Evolutionary conservation across 2,329 filamentous ascomycete species (phyloP).

Genomic region (Aspergillus felis): DNA sequence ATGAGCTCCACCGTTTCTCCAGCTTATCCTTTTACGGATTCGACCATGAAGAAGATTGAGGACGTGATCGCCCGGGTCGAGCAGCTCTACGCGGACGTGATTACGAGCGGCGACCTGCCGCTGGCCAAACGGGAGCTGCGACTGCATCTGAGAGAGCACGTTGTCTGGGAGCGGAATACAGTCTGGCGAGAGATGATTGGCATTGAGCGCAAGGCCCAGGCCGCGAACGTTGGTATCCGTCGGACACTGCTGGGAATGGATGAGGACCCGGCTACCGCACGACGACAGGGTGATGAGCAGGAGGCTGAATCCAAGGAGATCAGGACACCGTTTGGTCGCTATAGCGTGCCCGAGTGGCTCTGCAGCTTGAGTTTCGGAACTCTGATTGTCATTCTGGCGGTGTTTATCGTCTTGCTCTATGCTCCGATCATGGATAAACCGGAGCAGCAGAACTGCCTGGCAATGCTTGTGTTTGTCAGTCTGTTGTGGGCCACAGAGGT

Average conservation of each 20-base stretch:
- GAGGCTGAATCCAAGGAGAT: conserved; percentile 64
- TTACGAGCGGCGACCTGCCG: conserved; percentile 73
- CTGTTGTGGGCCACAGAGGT: conserved; percentile 97
- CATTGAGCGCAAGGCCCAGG: conserved; percentile 91
- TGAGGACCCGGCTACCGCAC: conserved; percentile 61
- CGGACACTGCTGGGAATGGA: conserved; percentile 76
- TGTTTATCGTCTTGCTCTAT: conserved; percentile 72
- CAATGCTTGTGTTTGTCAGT: conserved; percentile 89
- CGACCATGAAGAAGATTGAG: conserved; percentile 67
- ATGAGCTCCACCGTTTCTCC: conserved; percentile 69
- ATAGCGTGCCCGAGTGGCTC: conserved; percentile 75
- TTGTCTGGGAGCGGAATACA: conserved; percentile 98
- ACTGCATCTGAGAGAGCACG: conserved; percentile 88
- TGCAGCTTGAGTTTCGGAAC: conserved; percentile 77
- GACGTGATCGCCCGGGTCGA: conserved; percentile 73
- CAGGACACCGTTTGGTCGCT: conserved; percentile 72
- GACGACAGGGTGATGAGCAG: conserved; percentile 81
- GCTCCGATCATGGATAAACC: conserved; percentile 78
- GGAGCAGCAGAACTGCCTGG: conserved; percentile 94
- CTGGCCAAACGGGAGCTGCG: conserved; percentile 80
- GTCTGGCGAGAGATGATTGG: conserved; percentile 99
- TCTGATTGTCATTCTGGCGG: conserved; percentile 63
- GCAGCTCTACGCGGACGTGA: conserved; percentile 71
- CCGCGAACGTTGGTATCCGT: conserved; percentile 77
- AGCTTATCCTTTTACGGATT: conserved; percentile 74